phyloP scores from a whole-genome alignment of 768 basidiomycete genomes.

The Kwoniella newhampshirensis region DNA sequence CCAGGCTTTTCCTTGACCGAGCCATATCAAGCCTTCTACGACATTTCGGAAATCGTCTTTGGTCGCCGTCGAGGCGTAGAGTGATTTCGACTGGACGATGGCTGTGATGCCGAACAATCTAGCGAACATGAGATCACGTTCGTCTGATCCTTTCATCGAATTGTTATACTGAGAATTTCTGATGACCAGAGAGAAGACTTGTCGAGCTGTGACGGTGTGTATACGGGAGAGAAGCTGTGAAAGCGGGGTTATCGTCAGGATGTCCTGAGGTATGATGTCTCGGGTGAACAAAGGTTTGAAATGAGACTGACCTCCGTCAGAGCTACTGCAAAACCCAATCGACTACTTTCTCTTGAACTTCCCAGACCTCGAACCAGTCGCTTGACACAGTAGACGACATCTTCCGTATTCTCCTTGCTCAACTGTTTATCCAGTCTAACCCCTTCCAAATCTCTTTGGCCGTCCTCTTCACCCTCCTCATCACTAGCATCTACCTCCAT shows the following conservation, averaged over 20 bases:
- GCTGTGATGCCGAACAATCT: slow-evolving; percentile 85
- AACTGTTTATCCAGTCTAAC: slow-evolving; percentile 45
- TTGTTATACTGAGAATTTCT: slow-evolving; percentile 70
- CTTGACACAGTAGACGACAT: slow-evolving; percentile 88
- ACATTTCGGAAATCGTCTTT: slow-evolving; percentile 63
- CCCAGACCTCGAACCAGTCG: slow-evolving; percentile 82
- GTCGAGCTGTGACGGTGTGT: slow-evolving; percentile 71
- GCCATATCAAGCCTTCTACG: slow-evolving; percentile 62
- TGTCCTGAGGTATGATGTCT: too few species aligned
- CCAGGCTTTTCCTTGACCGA: slow-evolving; percentile 87
- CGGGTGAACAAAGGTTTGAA: not conserved
- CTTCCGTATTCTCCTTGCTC: slow-evolving; percentile 74
- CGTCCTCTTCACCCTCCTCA: slow-evolving; percentile 49
- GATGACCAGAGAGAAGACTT: slow-evolving; percentile 72
- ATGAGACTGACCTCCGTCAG: slow-evolving; percentile 76
- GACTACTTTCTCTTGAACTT: slow-evolving; percentile 86
- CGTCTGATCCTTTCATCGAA: slow-evolving; percentile 84
- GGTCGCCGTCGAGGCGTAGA: slow-evolving; percentile 65
- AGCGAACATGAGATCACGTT: slow-evolving; percentile 88
- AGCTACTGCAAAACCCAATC: slow-evolving; percentile 92
- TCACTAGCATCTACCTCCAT: slow-evolving; percentile 44
- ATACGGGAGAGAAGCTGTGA: slow-evolving; percentile 73
- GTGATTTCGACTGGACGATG: slow-evolving; percentile 78
- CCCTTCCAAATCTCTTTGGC: slow-evolving; percentile 25
- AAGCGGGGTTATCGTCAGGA: slow-evolving; percentile 1